Conservation (phyloP, 2,329 filamentous ascomycete genomes). For the Fusarium nurragi region DNA sequence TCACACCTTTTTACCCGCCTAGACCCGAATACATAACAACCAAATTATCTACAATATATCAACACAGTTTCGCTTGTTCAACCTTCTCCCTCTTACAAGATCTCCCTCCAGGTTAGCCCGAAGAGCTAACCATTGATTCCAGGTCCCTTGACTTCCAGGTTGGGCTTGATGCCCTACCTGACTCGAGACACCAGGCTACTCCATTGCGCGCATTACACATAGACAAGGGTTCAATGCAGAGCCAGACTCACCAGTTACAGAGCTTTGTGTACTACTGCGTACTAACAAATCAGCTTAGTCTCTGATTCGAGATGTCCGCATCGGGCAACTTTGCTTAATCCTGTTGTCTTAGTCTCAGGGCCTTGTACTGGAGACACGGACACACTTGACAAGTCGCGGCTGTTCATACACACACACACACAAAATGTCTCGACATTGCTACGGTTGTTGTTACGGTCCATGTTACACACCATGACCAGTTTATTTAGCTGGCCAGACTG, state of each 20-base stretch:
- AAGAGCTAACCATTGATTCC: slow-evolving; percentile 3
- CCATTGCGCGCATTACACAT: slow-evolving; percentile 8
- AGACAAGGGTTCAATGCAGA: slow-evolving; percentile 22
- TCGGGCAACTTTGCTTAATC: slow-evolving; percentile 2
- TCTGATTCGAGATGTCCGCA: neutral
- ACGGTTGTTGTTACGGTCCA: neutral
- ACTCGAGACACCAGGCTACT: slow-evolving; percentile 23
- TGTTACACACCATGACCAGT: neutral
- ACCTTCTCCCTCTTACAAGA: neutral
- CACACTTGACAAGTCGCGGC: slow-evolving; percentile 8
- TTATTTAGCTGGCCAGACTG: neutral
- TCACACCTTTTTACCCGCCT: slow-evolving; percentile 1
- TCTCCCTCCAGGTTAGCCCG: neutral
- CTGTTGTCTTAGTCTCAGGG: neutral
- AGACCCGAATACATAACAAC: slow-evolving; percentile 12
- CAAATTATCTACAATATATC: neutral
- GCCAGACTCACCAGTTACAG: slow-evolving; percentile 27
- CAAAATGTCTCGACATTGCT: slow-evolving; percentile 9
- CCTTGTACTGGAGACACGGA: neutral
- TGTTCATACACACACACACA: slow-evolving; percentile 13
- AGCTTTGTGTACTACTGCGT: slow-evolving; percentile 14
- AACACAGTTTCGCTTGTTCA: slow-evolving; percentile 7
- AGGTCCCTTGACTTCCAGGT: slow-evolving; percentile 9
- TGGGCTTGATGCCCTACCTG: slow-evolving; percentile 27
- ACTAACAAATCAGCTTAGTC: neutral